Base-by-base conservation (phyloP, 305 asterid species). In the Fraxinus floribunda region DNA sequence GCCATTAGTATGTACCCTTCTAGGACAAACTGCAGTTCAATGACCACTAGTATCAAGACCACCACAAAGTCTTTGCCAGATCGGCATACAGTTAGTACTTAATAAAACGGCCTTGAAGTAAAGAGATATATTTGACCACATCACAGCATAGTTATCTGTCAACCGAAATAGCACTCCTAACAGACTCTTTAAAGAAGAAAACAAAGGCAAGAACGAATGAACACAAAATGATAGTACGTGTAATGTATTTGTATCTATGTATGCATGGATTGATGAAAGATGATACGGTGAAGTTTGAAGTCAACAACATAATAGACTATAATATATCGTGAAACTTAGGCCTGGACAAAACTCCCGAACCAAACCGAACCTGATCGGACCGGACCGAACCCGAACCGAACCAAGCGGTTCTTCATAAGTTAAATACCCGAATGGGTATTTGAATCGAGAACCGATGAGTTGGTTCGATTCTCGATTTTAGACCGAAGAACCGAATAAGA, bases 11-110 rank as follows among this genome's bases (percentile, higher is more conserved):
- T 94, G 98, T 79, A 93, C 85, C 75, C 97, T 95, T 62, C 91
- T 87, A 70, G 97, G 93, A 85, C 98, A 94, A 68, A 83, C 84
- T 64, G 86, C 83, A 78, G 86, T 85, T 82, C 87, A 87, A 80
- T 81, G 91, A 84, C 87, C 86, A 10, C 78, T 82, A 76, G 89
- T 84, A 84, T 82, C 89, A 81, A 81, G 89, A 72, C 88, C 86
- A 46, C 91, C 93, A 7, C 87, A 90, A 78, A 90, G 89, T 82
- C 93, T 88, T 88, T 87, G 95, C 96, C 91, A 88, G 82, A 92
- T 80, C 98, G 92, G 94, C 35, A 75, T 55, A 84, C 11, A 77
- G 55, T 36, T 49, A 49, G 18, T 49, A 86, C 75, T 83, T 72
- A 66, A 76, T 80, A 39, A 75, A 80, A 80, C 70, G 18, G 55